Base-by-base conservation (phyloP, 495 filamentous ascomycete genomes). In the Aspergillus nanangensis region DNA sequence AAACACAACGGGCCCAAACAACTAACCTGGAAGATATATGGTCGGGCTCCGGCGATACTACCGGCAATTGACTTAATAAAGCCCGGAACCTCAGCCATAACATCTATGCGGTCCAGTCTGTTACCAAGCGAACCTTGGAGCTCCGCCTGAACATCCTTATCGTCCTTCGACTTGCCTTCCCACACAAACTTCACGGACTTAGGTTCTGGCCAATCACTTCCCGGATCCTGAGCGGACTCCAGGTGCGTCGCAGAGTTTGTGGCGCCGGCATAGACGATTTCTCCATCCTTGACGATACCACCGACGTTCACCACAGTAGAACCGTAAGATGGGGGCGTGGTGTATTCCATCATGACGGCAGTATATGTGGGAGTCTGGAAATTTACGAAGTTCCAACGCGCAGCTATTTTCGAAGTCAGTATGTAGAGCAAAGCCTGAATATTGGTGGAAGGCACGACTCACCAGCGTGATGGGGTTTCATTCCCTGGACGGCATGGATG, bases 401-500 rank as follows among this genome's bases (percentile, higher is more conserved):
- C 83, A 45, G 91, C 93, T 84, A 39, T 33, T 11, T 41, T 20
- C 4, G n/a, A n/a, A n/a, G 33, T 51, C 10, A 55, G 9, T 27
- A 22, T 36, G 58, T 45, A 58, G 47, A 22, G 21, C 19, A 32
- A 9, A 4, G 17, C n/a, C n/a, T n/a, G n/a, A n/a, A 40, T 22
- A 5, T 14, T 20, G 14, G 24, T 13, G 27, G 32, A 32, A 42
- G 14, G n/a, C 23, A 25, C 18, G 32, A 54, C 71, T 47, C 77
- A 87, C 83, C 83, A 32, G 90, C 90, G 67, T 97, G 94, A 62
- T 98, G 93, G 11, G 93, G 93, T 75, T 97, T 98, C 94, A 97
- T 97, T 52, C 90, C 93, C 64, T 98, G 93, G 31, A 97, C 72
- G 24, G 88, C 90, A 63, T 89, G 83, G 52, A 81, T 72, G 64